Base-by-base conservation (phyloP, 2,329 filamentous ascomycete species). In the Xylariaceae sp. region DNA sequence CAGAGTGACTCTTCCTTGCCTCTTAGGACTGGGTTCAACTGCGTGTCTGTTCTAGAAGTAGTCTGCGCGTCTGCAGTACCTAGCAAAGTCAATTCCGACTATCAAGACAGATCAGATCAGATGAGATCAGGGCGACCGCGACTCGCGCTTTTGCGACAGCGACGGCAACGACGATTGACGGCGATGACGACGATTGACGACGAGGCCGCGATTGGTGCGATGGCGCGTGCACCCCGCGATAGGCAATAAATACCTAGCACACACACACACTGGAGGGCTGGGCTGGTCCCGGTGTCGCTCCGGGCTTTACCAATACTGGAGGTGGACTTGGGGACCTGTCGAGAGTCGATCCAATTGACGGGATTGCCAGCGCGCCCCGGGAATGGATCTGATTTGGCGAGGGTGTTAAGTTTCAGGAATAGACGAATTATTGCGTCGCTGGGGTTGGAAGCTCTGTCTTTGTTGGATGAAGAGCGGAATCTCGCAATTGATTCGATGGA, bases 401-500 rank as follows among this genome's bases (percentile, higher is more conserved):
- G 59, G 59, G 56, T 61, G 54, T 64, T 65, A 64, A 63, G 65
- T 64, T 67, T 64, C 62, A 68, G 60, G 62, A 62, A 63, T 64
- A 63, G 64, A 63, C 63, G 62, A 66, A 68, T 68, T 55, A 60
- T 55, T 54, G 63, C 56, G 45, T 68, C 51, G 61, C 58, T 57
- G 59, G 58, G 53, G 13, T 30, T 30, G 23, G 18, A 58, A 53
- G 66, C 61, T 63, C 34, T 60, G 66, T 61, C 62, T 60, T 62
- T 65, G 68, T 68, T 71, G 68, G 68, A 68, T 64, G 66, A 69
- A 68, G 62, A 62, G 66, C 65, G 67, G 62, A 64, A 55, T 61
- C 62, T 64, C 51, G 67, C 68, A 68, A 71, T 62, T 71, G 71
- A 73, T 72, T 73, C 70, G 71, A 73, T 69, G 67, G 60, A 66